These are phyloP conservation scores for Mycena indigotica DNA, from an alignment of 768 basidiomycete genomes.

Conservation along the genomic window DNA sequence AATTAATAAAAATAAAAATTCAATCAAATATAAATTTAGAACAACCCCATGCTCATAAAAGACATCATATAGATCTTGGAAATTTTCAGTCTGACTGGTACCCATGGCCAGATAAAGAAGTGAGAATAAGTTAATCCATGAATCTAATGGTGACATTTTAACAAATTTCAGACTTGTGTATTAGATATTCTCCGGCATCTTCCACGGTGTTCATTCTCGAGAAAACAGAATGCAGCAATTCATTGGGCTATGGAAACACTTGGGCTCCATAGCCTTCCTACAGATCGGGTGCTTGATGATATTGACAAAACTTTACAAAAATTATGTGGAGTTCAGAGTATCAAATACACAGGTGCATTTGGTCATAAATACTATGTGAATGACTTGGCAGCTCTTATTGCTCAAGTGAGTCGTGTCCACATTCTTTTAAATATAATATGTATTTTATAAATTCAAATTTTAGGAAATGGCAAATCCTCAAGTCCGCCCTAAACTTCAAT, in stretches of 20 bases:
- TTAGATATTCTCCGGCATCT: neutral
- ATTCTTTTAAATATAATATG: too few species aligned
- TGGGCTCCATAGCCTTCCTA: constrained; percentile 9
- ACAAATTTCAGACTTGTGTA: neutral
- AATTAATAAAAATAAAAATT: too few species aligned
- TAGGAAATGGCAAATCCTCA: constrained; percentile 28
- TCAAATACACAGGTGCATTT: constrained; percentile 23
- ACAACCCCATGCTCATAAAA: too few species aligned
- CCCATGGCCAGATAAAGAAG: neutral
- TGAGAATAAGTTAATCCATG: neutral
- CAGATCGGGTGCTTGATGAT: constrained; percentile 16
- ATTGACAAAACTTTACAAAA: constrained; percentile 19
- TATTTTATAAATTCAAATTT: neutral
- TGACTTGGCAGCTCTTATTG: constrained; percentile 21
- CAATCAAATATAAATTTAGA: too few species aligned
- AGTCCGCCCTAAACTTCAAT: constrained; percentile 32
- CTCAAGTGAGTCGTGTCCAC: constrained; percentile 15
- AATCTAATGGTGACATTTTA: neutral
- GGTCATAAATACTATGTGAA: constrained; percentile 26
- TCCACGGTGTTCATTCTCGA: neutral
- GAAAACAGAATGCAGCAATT: constrained; percentile 1
- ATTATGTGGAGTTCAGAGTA: constrained; percentile 21
- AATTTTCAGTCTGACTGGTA: neutral
- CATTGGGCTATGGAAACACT: constrained; percentile 18
- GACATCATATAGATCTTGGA: too few species aligned